Conservation (phyloP, 2,329 filamentous ascomycete species). For the Fusarium sarcochroum region DNA sequence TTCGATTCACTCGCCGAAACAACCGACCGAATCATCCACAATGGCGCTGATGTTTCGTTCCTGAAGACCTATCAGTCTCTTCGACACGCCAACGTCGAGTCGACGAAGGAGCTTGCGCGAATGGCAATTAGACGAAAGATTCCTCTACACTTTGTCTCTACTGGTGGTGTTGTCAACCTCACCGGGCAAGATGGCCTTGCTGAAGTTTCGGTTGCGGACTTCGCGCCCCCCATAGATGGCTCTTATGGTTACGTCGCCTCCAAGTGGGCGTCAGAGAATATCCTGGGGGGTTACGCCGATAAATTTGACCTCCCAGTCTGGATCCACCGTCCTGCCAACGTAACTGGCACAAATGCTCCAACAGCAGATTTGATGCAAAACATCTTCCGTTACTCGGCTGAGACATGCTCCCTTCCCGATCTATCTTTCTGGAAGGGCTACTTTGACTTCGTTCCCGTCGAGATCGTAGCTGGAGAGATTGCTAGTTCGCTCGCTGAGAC, state of each 20-base stretch:
- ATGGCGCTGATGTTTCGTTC: slow-evolving; percentile 55
- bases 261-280: slow-evolving; percentile 54
- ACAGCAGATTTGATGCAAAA: slow-evolving; percentile 9
- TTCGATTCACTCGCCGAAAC: not conserved
- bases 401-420: slow-evolving; percentile 11
- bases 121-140: slow-evolving; percentile 42
- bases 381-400: slow-evolving; percentile 6
- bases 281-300: slow-evolving; percentile 40
- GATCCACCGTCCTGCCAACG: slow-evolving; percentile 11
- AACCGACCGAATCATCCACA: slow-evolving; percentile 63
- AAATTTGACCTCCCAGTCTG: not conserved
- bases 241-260: slow-evolving; percentile 51
- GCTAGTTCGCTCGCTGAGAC: not conserved
- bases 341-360: not conserved
- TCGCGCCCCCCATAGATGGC: not conserved
- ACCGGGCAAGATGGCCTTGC: slow-evolving; percentile 27
- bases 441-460: slow-evolving; percentile 15
- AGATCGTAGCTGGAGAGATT: not conserved
- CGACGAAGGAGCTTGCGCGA: slow-evolving; percentile 49
- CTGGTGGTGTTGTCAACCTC: slow-evolving; percentile 21
- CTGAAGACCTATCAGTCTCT: slow-evolving; percentile 52
- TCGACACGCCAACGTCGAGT: slow-evolving; percentile 47
- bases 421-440: slow-evolving; percentile 1
- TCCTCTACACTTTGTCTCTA: slow-evolving; percentile 58
- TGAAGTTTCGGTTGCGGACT: not conserved